Evolutionary conservation across 2,329 filamentous ascomycete genomes (phyloP).

Genomic region (Nectriaceae sp.): DNA sequence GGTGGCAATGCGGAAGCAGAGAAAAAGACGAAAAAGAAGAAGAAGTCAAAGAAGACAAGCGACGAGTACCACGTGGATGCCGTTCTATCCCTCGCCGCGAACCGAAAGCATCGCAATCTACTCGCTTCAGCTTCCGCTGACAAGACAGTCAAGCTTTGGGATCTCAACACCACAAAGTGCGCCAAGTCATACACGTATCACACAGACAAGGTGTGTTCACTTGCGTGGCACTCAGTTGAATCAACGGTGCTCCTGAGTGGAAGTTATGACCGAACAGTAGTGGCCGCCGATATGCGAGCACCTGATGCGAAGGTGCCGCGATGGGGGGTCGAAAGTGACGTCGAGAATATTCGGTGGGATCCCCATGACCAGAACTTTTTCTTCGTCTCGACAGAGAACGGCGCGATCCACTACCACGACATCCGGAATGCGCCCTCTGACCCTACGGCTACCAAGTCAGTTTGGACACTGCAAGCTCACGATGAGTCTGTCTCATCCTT

Average conservation of each 20-base stretch:
- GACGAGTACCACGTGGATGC: conserved; percentile 93
- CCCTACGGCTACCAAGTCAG: conserved; percentile 75
- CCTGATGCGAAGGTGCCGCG: conserved; percentile 78
- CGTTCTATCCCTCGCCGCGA: conserved; percentile 86
- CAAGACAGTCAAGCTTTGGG: conserved; percentile 97
- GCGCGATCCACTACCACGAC: conserved; percentile 91
- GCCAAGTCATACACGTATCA: conserved; percentile 96
- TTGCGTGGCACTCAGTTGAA: conserved; percentile 89
- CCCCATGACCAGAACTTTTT: conserved; percentile 92
- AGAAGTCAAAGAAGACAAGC: conserved; percentile 86
- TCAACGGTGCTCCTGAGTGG: conserved; percentile 88
- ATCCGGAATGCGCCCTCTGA: conserved; percentile 73
- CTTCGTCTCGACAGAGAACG: conserved; percentile 91
- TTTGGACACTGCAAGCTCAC: conserved; percentile 96
- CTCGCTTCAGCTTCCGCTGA: conserved; percentile 94
- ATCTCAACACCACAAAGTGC: conserved; percentile 86
- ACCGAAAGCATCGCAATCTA: conserved; percentile 90
- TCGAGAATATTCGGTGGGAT: conserved; percentile 92
- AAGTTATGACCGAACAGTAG: conserved; percentile 91
- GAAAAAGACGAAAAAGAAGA: conserved; percentile 86
- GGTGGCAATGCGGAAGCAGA: conserved; percentile 55
- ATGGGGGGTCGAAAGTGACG: conserved; percentile 95
- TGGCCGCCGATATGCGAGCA: conserved; percentile 95
- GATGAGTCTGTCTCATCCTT: conserved; percentile 90
- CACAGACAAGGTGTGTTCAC: conserved; percentile 95